Evolutionary conservation across 2,329 filamentous ascomycete species (phyloP), one percentile per base, ranked within the genome.

Genomic region (Penicillium hordei): DNA sequence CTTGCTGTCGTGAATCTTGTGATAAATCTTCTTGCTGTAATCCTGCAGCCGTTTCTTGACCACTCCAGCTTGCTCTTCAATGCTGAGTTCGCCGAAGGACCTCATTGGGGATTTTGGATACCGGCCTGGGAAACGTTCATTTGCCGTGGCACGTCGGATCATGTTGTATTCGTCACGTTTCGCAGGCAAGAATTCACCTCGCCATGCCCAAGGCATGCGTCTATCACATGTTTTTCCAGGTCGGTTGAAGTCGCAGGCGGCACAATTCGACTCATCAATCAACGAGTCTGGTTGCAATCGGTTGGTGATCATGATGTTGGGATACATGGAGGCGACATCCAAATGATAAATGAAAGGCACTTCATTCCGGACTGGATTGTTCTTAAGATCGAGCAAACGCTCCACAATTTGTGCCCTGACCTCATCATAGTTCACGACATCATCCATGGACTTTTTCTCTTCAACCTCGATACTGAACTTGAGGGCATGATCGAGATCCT

Each of bases 231-330:
- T 97, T 77, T 99, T 99, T 33, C 94, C 94, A 0, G 94, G 94
- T 44, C 94, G 83, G 66, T 99, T 99, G 81, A 99, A 99, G 73
- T 99, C 95, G 75, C 95, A 99, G 12, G 94, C 93, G 3, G 94
- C 94, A 69, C 95, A 99, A 68, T 96, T 91, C 0, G 93, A 91
- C 72, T 99, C 95, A 48, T 93, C 82, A 53, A 99, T 95, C 92
- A 99, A 96, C n/a, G 94, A 97, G 75, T 99, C 94, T 0, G 94
- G 94, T 67, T 99, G 94, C 46, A 99, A 77, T 73, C 94, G 89
- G 75, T 99, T 99, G 1, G 94, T 99, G 2, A 95, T 99, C 95
- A 99, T 99, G 74, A 99, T 99, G 75, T 99, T 99, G 10, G 94
- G 94, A 73, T 99, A 99, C 94, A 99, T 99, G 59, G 94, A 97